Base-by-base conservation (phyloP, 352 stramenopile species). In the Phytophthora pseudosyringae region DNA sequence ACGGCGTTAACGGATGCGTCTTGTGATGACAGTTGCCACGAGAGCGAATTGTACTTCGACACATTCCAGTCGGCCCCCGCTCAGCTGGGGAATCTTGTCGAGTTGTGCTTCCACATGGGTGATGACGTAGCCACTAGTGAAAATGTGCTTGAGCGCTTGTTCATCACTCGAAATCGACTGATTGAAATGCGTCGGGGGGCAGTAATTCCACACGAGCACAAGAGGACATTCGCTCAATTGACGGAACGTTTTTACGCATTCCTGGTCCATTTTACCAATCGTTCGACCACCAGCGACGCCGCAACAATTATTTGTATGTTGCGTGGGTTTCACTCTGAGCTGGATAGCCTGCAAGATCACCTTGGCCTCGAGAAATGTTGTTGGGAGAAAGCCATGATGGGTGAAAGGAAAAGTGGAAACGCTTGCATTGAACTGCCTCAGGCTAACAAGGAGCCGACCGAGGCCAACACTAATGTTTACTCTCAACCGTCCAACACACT, bases 51-150 rank as follows among this genome's bases (percentile, higher is more conserved):
- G 13, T 21, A 39, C 15, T 15, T 28, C 25, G 45, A 52, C 13
- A 39, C 29, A 10, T 15, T 36, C 31, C 28, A 52, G 28, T 40
- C 28, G 4, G 45, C 45, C n/a, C 28, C 45, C 2, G 15, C 45
- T 38, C 28, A 21, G 5, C 32, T 52, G 15, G 45, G 45, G 2
- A 52, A 52, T 28, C 29, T 52, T 10, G 29, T 39, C 26, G 45
- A 52, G 45, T 39, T 38, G 28, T 52, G 45, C 16, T 52, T 39
- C 9, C n/a, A 52, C 45, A 52, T 52, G 45, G 45, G 45, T n/a
- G 45, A 39, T 1, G 28, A 11, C 15, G 15, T 52, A 5, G 25
- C 45, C 28, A 52, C 28, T 9, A 52, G 45, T 12, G 45, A 39
- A 28, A 39, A 52, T 15, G 28, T 52, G 0, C 8, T 52, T 28